These are phyloP conservation scores for Aureobasidium lini DNA, from an alignment of 2,329 filamentous ascomycete species.

Conservation along the genomic window DNA sequence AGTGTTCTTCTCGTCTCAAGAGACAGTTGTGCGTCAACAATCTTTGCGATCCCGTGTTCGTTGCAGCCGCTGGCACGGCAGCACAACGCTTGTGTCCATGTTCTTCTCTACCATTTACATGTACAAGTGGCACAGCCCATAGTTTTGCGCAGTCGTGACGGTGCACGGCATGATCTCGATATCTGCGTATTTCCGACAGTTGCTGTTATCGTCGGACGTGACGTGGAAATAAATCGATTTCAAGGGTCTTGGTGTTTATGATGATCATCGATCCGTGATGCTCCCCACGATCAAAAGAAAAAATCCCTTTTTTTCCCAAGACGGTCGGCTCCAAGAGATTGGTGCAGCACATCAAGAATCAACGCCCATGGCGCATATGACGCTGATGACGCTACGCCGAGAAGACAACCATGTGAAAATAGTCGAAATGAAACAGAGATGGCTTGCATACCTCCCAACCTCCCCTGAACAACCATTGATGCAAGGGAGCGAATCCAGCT, in stretches of 20 bases:
- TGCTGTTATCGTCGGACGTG: background rate
- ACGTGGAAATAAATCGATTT: background rate
- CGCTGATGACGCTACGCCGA: background rate
- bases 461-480: background rate
- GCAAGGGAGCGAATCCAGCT: background rate
- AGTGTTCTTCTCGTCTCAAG: background rate
- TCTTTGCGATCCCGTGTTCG: background rate
- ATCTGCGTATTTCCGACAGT: background rate
- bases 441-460: slow-evolving; percentile 4
- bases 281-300: background rate
- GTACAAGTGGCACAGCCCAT: background rate
- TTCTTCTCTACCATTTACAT: background rate
- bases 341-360: slow-evolving; percentile 1
- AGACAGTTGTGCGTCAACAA: slow-evolving; percentile 11
- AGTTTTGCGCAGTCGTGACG: background rate
- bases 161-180: background rate
- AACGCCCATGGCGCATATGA: slow-evolving; percentile 3
- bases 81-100: background rate
- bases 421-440: slow-evolving; percentile 1
- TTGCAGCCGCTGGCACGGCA: background rate
- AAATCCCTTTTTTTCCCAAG: background rate
- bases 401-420: slow-evolving; percentile 5
- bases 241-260: background rate
- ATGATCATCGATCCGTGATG: background rate
- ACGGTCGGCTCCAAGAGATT: slow-evolving; percentile 6